Evolutionary conservation across 164 flowering plant species (phyloP).

Genomic region (Hamamelis virginiana): DNA sequence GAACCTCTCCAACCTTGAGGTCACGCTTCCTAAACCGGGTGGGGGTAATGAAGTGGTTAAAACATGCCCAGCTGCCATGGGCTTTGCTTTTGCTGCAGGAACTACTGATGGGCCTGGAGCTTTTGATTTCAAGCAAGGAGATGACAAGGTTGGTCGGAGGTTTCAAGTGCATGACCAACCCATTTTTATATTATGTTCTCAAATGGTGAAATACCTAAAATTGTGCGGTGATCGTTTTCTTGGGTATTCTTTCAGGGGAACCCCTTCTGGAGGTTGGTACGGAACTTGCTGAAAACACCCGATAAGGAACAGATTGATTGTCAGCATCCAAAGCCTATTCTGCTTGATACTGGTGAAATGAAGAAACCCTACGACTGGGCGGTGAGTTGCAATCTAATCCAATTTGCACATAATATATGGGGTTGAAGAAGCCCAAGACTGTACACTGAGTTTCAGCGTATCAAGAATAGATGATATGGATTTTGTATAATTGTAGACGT

Average conservation of each 20-base stretch:
- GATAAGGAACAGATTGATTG: conserved; percentile 67
- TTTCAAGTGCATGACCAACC: neutral
- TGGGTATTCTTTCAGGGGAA: conserved; percentile 66
- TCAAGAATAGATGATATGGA: no score
- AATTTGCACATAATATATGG: no score
- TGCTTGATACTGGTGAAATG: conserved; percentile 99
- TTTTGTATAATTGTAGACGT: no score
- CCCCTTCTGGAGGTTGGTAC: conserved; percentile 86
- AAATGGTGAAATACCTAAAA: neutral
- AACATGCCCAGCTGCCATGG: conserved; percentile 99
- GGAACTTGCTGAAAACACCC: conserved; percentile 75
- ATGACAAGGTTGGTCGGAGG: conserved; percentile 54
- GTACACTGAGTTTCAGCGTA: no score
- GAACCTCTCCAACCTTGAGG: conserved; percentile 85
- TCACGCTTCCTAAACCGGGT: conserved; percentile 53
- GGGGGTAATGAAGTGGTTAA: conserved; percentile 61
- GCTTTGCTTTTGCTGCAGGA: conserved; percentile 98
- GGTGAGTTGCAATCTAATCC: conserved; percentile 43
- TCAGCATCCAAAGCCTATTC: conserved; percentile 90
- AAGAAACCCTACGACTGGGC: conserved; percentile 96
- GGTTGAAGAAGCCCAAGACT: no score
- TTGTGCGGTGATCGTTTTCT: neutral
- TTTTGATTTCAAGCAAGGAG: conserved; percentile 97
- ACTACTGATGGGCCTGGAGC: conserved; percentile 99
- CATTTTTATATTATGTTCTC: neutral